Conservation (phyloP, 78 protist genomes). For the Dictyostelium purpureum region DNA sequence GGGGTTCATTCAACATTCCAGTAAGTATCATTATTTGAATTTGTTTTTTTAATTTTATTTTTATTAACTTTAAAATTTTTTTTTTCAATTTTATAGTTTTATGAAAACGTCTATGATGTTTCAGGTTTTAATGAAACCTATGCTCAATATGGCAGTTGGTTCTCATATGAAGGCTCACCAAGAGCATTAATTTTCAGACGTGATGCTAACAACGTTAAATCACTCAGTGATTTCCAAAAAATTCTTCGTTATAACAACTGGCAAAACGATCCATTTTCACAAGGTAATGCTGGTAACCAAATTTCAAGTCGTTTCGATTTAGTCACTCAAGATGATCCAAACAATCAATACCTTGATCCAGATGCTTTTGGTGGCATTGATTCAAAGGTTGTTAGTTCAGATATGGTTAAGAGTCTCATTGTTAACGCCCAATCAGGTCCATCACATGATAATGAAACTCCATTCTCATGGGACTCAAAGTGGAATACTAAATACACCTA, state of each 20-base stretch:
- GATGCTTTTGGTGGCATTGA: conserved; percentile 80
- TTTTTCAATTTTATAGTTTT: too few species aligned
- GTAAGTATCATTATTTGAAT: too few species aligned
- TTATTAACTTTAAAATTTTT: too few species aligned
- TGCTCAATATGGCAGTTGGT: conserved; percentile 26
- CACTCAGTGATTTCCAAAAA: conserved; percentile 55
- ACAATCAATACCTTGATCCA: conserved; percentile 52
- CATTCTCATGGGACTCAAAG: conserved; percentile 35
- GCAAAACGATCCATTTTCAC: conserved; percentile 83
- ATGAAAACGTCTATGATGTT: conserved; percentile 70
- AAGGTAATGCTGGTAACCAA: conserved; percentile 86
- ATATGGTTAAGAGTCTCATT: neutral
- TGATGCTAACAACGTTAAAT: conserved; percentile 51
- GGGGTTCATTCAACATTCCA: conserved; percentile 93
- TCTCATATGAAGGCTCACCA: conserved; percentile 69
- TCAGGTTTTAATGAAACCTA: conserved; percentile 79
- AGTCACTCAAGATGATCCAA: conserved; percentile 34
- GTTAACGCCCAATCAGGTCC: conserved; percentile 76
- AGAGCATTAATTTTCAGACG: conserved; percentile 84
- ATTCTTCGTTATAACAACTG: conserved; percentile 88
- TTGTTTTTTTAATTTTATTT: too few species aligned
- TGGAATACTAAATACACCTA: conserved; percentile 19
- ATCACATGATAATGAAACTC: conserved; percentile 44
- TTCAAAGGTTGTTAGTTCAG: conserved; percentile 40
- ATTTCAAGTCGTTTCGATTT: conserved; percentile 87